Base-by-base conservation (phyloP, 495 filamentous ascomycete genomes). In the Penicillium flavigenum region DNA sequence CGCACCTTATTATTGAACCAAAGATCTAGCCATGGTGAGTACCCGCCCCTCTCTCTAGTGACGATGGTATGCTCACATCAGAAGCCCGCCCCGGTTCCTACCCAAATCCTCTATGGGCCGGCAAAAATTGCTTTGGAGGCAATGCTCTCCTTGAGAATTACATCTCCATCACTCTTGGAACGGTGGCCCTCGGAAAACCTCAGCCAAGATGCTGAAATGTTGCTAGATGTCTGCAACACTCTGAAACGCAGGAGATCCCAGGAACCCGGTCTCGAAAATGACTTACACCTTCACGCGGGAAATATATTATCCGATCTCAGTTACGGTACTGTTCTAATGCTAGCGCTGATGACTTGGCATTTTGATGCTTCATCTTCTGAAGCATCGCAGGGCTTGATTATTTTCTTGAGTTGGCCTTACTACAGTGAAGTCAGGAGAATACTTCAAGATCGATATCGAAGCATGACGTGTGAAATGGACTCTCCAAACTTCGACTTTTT, bases 71-170 rank as follows among this genome's bases (percentile, higher is more conserved):
- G 16, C 46, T 48, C 8, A 48, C 9, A 1, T 34, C 4, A 41
- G 22, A 41, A 51, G 49, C 6, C 49, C n/a, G 11, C 32, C 49
- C 36, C 48, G 48, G 39, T 51, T 51, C 48, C 48, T 8, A 10
- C 41, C 34, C 34, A 39, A 27, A n/a, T 51, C 19, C 20, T 51
- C 17, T 26, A 51, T 27, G 34, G 48, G 48, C 48, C 48, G 11
- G 48, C 48, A 51, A 11, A 39, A 51, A 51, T 51, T 38, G 2
- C 48, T 51, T 51, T 51, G 34, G 9, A 51, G 32, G 48, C 12
- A 47, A 31, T 47, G 26, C 22, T 47, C 26, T 26, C 19, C 2
- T 47, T 47, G 26, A 11, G 45, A n/a, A 47, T 47, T 47, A 26
- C 8, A 5, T 47, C 26, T 24, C 45, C 5, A 5, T 47, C 26